Evolutionary conservation across 148 eudicot species (phyloP), one percentile per base, ranked within the genome.

Genomic region (Fagopyrum homotropicum): DNA sequence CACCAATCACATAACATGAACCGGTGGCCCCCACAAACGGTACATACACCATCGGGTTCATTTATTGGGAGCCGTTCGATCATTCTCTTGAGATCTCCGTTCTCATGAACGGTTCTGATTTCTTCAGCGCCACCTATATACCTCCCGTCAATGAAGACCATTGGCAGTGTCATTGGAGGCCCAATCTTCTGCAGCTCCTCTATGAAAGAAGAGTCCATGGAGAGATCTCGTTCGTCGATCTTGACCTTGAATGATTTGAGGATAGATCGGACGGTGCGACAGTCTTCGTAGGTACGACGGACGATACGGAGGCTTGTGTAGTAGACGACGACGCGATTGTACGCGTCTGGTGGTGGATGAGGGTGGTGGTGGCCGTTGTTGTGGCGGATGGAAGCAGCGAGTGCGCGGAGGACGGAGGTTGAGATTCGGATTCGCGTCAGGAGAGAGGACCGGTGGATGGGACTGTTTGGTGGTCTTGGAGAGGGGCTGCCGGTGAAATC

Each of bases 181-280:
- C 22, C 66, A 10, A 82, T 64, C 73, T 19, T 49, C 60, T 83
- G 82, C 30, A 87, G 51, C 81, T 87, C 90, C 12, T 45, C 78
- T n/a, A 76, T 71, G 29, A 61, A 83, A 0, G 35, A 17, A 0
- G 45, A 56, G 30, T 87, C 88, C 88, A 87, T 85, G 2, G 86
- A 81, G 17, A 87, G 43, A 78, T 87, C 90, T 49, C 90, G 75
- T n/a, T 87, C 88, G 83, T 87, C 90, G 72, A 87, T 72, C 40
- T 50, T 73, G 0, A 87, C 90, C 1, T 82, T 46, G 73, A 81
- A 85, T 12, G 78, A 77, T 4, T 75, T 78, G 0, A 87, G 51
- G 6, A 85, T 85, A 14, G 82, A 70, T 76, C 77, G 72, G 15
- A 87, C 88, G 66, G 78, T 46, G 9, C 77, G 69, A 54, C 90